These are phyloP conservation scores for Pseudevernia furfuracea DNA, from an alignment of 495 filamentous ascomycete species.

Conservation along the genomic window DNA sequence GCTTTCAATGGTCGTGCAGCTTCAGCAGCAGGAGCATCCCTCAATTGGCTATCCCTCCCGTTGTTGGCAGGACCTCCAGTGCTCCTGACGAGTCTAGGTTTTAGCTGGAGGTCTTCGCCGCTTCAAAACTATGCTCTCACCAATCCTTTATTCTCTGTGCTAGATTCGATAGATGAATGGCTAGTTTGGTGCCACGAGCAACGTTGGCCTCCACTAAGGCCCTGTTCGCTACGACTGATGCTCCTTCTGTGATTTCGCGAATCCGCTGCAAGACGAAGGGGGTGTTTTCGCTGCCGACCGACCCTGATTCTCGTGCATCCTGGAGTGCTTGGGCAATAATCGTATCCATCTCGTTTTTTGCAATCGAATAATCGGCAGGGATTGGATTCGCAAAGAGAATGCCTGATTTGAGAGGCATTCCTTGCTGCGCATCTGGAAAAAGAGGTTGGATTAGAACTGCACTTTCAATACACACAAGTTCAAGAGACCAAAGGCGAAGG, in stretches of 20 bases:
- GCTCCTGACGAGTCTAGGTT: not conserved
- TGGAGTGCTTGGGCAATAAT: constrained; percentile 65
- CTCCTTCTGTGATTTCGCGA: constrained; percentile 66
- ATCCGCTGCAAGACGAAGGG: constrained; percentile 81
- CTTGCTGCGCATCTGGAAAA: constrained; percentile 51
- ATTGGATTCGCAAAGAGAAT: constrained; percentile 86
- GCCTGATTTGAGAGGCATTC: constrained; percentile 61
- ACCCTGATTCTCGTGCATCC: constrained; percentile 61
- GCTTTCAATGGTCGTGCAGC: not conserved
- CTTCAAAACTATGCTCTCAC: constrained; percentile 32
- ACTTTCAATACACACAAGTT: not conserved
- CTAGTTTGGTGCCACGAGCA: constrained; percentile 66
- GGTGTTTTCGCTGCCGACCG: constrained; percentile 71
- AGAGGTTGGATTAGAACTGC: constrained; percentile 6
- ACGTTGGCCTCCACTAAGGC: constrained; percentile 77
- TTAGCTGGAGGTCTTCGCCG: constrained; percentile 6
- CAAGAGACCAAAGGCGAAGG: not conserved
- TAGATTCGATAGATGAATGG: constrained; percentile 64
- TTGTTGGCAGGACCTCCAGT: not conserved
- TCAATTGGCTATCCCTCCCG: not conserved
- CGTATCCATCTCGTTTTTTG: constrained; percentile 62
- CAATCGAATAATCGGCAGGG: constrained; percentile 60
- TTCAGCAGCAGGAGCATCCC: not conserved
- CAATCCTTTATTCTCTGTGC: constrained; percentile 35
- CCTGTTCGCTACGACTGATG: constrained; percentile 65